Conservation (phyloP, 148 eudicot genomes). For the Dianthus caryophyllus region DNA sequence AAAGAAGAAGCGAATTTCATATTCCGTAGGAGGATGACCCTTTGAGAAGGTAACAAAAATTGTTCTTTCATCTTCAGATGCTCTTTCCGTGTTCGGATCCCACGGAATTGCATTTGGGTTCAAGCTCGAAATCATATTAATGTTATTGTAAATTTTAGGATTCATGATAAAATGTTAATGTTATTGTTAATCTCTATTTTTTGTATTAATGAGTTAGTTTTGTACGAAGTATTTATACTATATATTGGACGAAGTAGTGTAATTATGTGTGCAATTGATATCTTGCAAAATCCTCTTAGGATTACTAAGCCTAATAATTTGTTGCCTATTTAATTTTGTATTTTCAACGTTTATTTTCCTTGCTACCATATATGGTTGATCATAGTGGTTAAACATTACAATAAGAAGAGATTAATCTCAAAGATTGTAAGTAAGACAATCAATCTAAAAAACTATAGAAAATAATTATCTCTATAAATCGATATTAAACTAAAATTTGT, state of each 20-base stretch:
- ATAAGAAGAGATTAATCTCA: neutral
- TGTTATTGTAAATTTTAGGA: neutral
- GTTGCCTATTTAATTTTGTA: neutral
- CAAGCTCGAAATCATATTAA: neutral
- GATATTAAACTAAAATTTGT: neutral
- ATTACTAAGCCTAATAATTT: neutral
- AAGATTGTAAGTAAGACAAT: neutral
- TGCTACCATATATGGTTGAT: too few relatives aligned
- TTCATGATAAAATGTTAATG: neutral
- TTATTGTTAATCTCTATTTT: neutral
- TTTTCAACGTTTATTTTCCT: too few relatives aligned
- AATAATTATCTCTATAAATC: neutral
- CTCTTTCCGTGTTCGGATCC: conserved; percentile 3
- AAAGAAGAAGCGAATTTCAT: conserved; percentile 6
- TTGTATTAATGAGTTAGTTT: neutral
- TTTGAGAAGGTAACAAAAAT: conserved; percentile 21
- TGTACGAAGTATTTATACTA: neutral
- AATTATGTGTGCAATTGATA: neutral
- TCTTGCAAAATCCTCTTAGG: neutral
- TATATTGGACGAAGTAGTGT: too few relatives aligned
- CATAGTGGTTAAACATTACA: neutral
- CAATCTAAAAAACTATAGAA: neutral
- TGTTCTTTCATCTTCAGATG: conserved; percentile 1
- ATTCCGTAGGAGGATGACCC: neutral
- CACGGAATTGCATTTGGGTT: conserved; percentile 22